Base-by-base conservation (phyloP, 768 basidiomycete species). In the Ramaria rubella region DNA sequence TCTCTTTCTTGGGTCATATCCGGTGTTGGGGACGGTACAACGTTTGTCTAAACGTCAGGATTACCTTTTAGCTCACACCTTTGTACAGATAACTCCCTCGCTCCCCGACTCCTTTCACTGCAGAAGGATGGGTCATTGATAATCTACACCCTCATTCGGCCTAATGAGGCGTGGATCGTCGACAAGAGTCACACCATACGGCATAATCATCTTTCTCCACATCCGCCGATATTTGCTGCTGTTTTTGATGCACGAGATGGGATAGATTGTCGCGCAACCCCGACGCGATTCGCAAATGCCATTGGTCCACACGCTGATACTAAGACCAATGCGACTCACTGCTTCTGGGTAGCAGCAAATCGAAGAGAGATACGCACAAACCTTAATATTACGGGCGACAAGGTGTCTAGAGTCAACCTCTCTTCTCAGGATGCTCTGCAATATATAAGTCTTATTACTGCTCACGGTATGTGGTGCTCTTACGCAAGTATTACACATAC, bases 1-100 rank as follows among this genome's bases (percentile, higher is more conserved):
- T 77, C 78, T 1, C 66, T 94, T 59, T 73, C 77, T 26, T 95
- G 89, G 89, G 76, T 83, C 0, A 77, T 90, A 5, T 75, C 79
- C 49, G 69, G 77, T 2, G 64, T 85, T 21, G 77, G 76, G 4
- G 70, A 79, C 66, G 86, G 88, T 76, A 51, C 29, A 69, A 61
- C 1, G 7, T 31, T 26, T 21, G 46, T 6, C 19, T 46, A 7
- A 7, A 26, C 3, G 24, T 2, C 44, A 48, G 3, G 23, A 24
- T 19, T 24, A 19, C 29, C 9, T 40, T 29, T 21, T 19, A 19
- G 40, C 15, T 31, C 33, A 17, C 15, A 36, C n/a, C 26, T 19
- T 54, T 23, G 46, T 30, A 42, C 33, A 83, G 79, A 82, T 62
- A 52, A 70, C 53, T 64, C 75, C 73, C 55, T 69, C 67, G 44